Percentiles rank a stretch among this genome's conserved stretches.
Conservation (phyloP, 257 asterid species). For the Solanum bulbocastanum region DNA sequence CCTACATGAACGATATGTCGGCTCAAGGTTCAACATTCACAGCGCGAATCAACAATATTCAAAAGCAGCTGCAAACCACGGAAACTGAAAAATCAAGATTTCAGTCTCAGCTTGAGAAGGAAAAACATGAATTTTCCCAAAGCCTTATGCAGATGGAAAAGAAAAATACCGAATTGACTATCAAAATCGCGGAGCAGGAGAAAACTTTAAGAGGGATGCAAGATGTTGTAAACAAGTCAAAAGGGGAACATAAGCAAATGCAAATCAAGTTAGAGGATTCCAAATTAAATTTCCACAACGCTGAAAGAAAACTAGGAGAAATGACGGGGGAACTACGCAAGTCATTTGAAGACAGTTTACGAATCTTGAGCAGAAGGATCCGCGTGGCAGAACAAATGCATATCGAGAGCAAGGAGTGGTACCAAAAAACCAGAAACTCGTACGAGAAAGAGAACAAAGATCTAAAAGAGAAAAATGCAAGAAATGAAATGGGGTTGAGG, state of each 20-base stretch:
- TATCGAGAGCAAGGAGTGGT: constrained; percentile 64
- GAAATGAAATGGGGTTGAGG: constrained; percentile 14
- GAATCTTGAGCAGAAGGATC: constrained; percentile 70
- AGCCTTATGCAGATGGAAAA: constrained; percentile 25
- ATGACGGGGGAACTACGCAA: constrained; percentile 53
- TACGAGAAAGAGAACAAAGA: constrained; percentile 33
- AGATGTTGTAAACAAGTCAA: constrained; percentile 4
- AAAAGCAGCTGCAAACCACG: constrained; percentile 16
- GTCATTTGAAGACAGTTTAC: constrained; percentile 52
- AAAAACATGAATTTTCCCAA: constrained; percentile 11
- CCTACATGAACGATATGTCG: constrained; percentile 4
- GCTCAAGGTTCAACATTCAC: constrained; percentile 1
- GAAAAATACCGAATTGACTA: constrained; percentile 22
- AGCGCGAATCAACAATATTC: background rate
- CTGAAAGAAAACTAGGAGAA: constrained; percentile 60
- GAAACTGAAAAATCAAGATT: constrained; percentile 12
- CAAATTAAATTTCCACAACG: constrained; percentile 25
- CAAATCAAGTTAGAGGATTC: constrained; percentile 4
- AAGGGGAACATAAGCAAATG: constrained; percentile 15
- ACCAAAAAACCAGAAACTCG: constrained; percentile 25
- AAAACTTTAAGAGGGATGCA: background rate
- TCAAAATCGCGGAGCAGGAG: constrained; percentile 27
- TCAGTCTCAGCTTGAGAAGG: constrained; percentile 18
- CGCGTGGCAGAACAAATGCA: constrained; percentile 83
- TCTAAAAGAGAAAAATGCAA: constrained; percentile 15